Conservation (phyloP, 2,329 filamentous ascomycete species). For the Septoria petroselini region DNA sequence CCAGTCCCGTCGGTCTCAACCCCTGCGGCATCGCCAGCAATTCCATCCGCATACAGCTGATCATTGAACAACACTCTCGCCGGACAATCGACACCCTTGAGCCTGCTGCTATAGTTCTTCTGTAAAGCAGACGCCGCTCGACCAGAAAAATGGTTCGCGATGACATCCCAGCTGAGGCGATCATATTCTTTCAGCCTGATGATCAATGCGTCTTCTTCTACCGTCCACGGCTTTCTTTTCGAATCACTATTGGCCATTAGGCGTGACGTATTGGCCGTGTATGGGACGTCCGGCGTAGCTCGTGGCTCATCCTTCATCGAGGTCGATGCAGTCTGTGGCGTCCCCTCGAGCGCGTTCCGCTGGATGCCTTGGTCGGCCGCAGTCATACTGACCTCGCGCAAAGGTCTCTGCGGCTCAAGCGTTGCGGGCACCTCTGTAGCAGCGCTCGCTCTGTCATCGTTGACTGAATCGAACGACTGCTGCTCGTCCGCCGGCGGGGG, state of each 20-base stretch:
- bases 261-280: conserved; percentile 12
- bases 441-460: neutral
- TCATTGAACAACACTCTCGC: conserved; percentile 29
- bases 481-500: conserved; percentile 12
- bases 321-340: neutral
- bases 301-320: neutral
- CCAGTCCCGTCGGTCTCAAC: conserved; percentile 12
- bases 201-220: conserved; percentile 19
- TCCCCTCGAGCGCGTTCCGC: neutral
- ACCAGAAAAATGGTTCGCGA: conserved; percentile 20
- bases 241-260: neutral
- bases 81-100: conserved; percentile 32
- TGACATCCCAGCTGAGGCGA: conserved; percentile 11
- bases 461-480: neutral
- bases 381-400: too few species aligned
- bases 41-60: conserved; percentile 10
- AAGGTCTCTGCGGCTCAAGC: too few species aligned
- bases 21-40: neutral
- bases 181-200: conserved; percentile 18
- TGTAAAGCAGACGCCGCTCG: conserved; percentile 25
- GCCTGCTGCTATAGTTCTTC: conserved; percentile 23
- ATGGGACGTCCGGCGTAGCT: neutral
- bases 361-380: too few species aligned
- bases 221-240: conserved; percentile 4
- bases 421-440: too few species aligned